Evolutionary conservation across 371 early-diverging fungal species (phyloP).

Genomic region (Mucor circinelloides): DNA sequence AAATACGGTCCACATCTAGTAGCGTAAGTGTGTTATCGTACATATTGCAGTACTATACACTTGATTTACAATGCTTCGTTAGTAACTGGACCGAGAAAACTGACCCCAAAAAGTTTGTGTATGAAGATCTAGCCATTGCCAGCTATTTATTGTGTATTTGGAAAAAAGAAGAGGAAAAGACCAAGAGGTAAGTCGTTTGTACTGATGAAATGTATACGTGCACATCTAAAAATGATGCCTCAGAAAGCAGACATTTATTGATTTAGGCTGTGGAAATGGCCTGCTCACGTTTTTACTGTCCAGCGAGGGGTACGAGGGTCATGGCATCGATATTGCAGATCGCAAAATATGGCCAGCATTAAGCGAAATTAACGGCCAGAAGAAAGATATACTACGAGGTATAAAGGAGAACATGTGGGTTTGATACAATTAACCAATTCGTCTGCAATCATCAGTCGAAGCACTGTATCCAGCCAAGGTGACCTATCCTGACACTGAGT

Average conservation of each 20-base stretch:
- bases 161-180: slow-evolving; percentile 50
- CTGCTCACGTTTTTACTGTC: slow-evolving; percentile 77
- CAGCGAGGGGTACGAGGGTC: slow-evolving; percentile 80
- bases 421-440: not conserved
- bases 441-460: slow-evolving; percentile 40
- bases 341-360: slow-evolving; percentile 77
- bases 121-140: slow-evolving; percentile 86
- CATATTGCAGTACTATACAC: no score
- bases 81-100: slow-evolving; percentile 80
- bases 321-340: slow-evolving; percentile 77
- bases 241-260: slow-evolving; percentile 72
- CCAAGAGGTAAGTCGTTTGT: slow-evolving; percentile 10
- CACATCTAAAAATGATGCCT: not conserved
- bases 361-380: slow-evolving; percentile 18
- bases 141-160: slow-evolving; percentile 80
- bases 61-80: slow-evolving; percentile 5
- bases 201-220: not conserved
- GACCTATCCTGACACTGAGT: slow-evolving; percentile 59
- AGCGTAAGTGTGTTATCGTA: slow-evolving; percentile 26
- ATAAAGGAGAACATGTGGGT: slow-evolving; percentile 5
- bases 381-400: slow-evolving; percentile 41
- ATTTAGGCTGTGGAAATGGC: slow-evolving; percentile 94
- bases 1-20: slow-evolving; percentile 63
- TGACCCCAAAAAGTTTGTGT: slow-evolving; percentile 83
- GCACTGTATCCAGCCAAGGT: slow-evolving; percentile 63